Percentiles rank a stretch among this genome's conserved stretches.
Conservation (phyloP, 1,284 basidiomycete species). For the Pterula multifida region DNA sequence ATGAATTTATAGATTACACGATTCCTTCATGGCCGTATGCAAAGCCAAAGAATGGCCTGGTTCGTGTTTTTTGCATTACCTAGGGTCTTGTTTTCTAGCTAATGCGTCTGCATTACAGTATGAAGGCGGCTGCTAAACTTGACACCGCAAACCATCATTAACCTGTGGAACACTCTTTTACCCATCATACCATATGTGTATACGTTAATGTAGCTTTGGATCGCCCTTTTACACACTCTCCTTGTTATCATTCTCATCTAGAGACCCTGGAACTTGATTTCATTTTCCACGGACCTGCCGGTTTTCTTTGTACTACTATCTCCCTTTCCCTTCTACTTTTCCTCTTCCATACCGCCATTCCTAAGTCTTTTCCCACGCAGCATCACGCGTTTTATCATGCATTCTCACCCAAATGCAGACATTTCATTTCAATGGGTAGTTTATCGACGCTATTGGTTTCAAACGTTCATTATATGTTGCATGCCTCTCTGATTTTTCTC, state of each 20-base stretch:
- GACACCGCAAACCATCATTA: not conserved
- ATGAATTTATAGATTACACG: not conserved
- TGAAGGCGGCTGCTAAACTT: not conserved
- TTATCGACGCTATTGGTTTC: not conserved
- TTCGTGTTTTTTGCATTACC: not conserved
- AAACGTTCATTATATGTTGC: conserved; percentile 1
- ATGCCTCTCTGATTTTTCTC: not conserved
- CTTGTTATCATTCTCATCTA: not conserved
- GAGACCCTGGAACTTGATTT: not conserved
- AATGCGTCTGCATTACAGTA: no score
- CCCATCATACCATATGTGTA: not conserved
- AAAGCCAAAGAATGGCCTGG: not conserved
- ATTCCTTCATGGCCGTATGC: not conserved
- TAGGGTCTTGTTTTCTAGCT: no score
- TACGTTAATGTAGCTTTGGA: not conserved
- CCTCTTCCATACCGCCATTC: not conserved
- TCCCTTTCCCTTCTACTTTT: not conserved
- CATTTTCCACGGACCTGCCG: not conserved
- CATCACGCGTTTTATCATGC: not conserved
- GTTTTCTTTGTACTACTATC: not conserved
- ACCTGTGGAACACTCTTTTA: not conserved
- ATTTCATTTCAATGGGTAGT: not conserved
- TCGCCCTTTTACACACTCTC: not conserved
- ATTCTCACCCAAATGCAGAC: not conserved
- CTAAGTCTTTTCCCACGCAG: not conserved